Evolutionary conservation across 345 rosid genomes (phyloP).

Genomic region (Pugionium dolabratum): DNA sequence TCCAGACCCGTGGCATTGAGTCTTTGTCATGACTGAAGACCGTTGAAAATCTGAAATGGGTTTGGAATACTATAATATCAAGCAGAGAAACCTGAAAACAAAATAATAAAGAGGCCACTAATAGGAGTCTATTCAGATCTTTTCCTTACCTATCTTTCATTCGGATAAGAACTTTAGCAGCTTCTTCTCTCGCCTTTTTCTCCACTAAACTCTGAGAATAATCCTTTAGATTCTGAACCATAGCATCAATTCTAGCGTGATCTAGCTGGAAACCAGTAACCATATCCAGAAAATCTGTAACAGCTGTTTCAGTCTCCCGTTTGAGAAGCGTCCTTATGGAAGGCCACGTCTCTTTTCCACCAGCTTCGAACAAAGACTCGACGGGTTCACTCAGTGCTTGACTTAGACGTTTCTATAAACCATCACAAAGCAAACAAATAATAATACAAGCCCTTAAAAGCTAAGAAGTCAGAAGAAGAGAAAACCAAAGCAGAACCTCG

Average conservation of each 20-base stretch:
- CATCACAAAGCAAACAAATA: conserved; percentile 21
- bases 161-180: conserved; percentile 64
- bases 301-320: conserved; percentile 59
- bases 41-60: conserved; percentile 58
- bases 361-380: conserved; percentile 62
- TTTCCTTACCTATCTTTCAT: conserved; percentile 68
- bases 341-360: conserved; percentile 62
- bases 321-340: conserved; percentile 64
- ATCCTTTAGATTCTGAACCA: conserved; percentile 54
- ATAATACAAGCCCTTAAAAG: conserved; percentile 14
- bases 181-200: conserved; percentile 75
- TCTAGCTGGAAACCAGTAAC: conserved; percentile 67
- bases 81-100: conserved; percentile 6
- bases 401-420: conserved; percentile 56
- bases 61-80: conserved; percentile 28
- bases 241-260: conserved; percentile 39
- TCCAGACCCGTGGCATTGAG: conserved; percentile 76
- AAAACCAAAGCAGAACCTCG: conserved; percentile 48
- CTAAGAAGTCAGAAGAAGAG: conserved; percentile 20
- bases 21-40: conserved; percentile 70
- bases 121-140: background rate
- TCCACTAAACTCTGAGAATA: conserved; percentile 58
- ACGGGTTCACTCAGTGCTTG: conserved; percentile 53
- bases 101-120: background rate
- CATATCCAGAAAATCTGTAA: conserved; percentile 46